Conservation (phyloP, 495 filamentous ascomycete genomes). For the Penicillium psychrofluorescens region DNA sequence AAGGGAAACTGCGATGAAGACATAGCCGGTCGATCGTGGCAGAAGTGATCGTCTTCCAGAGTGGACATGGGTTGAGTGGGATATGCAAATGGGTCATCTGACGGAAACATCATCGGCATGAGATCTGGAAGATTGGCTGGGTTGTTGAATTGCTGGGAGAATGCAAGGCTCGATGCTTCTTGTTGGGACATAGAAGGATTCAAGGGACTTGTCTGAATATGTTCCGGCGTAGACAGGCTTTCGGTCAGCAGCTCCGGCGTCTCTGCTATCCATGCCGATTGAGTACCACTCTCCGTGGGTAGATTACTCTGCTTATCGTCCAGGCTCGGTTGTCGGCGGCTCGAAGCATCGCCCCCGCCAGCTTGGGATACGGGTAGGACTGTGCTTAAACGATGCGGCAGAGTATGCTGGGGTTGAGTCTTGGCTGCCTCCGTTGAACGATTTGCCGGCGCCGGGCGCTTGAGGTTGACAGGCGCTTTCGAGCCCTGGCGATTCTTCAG, state of each 20-base stretch:
- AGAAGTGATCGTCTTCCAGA: constrained; percentile 47
- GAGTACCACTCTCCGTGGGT: constrained; percentile 13
- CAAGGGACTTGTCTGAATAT: constrained; percentile 8
- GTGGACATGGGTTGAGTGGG: constrained; percentile 74
- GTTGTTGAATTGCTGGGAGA: constrained; percentile 25
- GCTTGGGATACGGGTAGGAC: constrained; percentile 21
- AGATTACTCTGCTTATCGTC: constrained; percentile 24
- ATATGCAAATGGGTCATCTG: constrained; percentile 83
- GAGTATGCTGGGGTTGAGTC: constrained; percentile 19
- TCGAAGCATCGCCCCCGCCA: constrained; percentile 11
- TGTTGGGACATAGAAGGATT: constrained; percentile 16
- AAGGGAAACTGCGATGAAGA: constrained; percentile 9
- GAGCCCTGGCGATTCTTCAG: constrained; percentile 50
- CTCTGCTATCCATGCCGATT: constrained; percentile 23
- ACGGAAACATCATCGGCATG: constrained; percentile 87
- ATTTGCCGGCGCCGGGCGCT: constrained; percentile 32
- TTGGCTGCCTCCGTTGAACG: constrained; percentile 17
- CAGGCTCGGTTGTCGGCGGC: constrained; percentile 22
- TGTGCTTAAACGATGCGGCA: constrained; percentile 41
- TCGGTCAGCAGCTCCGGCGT: constrained; percentile 25
- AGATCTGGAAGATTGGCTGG: constrained; percentile 57
- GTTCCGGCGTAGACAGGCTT: constrained; percentile 25
- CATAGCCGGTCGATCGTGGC: constrained; percentile 16
- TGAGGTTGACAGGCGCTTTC: constrained; percentile 30
- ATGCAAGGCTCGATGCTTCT: constrained; percentile 17